A percentile compares a stretch with the other conserved stretches of the same genome.
These are phyloP conservation scores for Pistacia vera DNA, from an alignment of 345 rosid genomes.

Conservation along the genomic window DNA sequence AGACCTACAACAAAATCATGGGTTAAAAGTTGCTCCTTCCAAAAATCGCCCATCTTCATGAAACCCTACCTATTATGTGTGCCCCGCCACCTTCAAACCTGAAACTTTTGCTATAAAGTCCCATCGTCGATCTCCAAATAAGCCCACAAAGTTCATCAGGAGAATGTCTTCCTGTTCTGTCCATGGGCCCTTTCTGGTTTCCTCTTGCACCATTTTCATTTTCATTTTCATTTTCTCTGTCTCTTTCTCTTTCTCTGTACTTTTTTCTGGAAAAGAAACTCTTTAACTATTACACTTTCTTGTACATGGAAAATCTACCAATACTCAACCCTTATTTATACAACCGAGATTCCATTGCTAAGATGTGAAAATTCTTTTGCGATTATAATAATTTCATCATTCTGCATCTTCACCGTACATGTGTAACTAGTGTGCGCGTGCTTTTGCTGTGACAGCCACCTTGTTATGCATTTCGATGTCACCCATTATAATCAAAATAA, in stretches of 20 bases:
- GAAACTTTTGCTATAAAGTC: constrained; percentile 97
- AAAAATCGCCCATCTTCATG: constrained; percentile 51
- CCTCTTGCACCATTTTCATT: constrained; percentile 63
- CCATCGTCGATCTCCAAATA: constrained; percentile 98
- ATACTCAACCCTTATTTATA: constrained; percentile 49
- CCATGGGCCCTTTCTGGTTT: constrained; percentile 92
- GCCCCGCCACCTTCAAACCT: constrained; percentile 99
- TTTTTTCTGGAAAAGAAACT: constrained; percentile 17
- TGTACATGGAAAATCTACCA: constrained; percentile 30
- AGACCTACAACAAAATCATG: constrained; percentile 88
- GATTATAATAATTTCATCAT: constrained; percentile 39
- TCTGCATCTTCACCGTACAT: constrained; percentile 53
- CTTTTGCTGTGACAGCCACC: constrained; percentile 36
- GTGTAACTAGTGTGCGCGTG: constrained; percentile 44
- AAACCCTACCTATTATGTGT: constrained; percentile 73
- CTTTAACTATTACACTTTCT: constrained; percentile 12
- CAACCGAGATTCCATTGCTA: constrained; percentile 26
- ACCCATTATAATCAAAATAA: constrained; percentile 58
- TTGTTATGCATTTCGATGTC: constrained; percentile 51
- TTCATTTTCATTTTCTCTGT: constrained; percentile 32
- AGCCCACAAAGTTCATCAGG: constrained; percentile 81
- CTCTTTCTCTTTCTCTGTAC: not conserved
- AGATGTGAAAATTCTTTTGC: constrained; percentile 26
- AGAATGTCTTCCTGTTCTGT: constrained; percentile 91
- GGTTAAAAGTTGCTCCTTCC: constrained; percentile 54